Base-by-base conservation (phyloP, 1,139 yeast genomes). In the Wickerhamomyces sp. region DNA sequence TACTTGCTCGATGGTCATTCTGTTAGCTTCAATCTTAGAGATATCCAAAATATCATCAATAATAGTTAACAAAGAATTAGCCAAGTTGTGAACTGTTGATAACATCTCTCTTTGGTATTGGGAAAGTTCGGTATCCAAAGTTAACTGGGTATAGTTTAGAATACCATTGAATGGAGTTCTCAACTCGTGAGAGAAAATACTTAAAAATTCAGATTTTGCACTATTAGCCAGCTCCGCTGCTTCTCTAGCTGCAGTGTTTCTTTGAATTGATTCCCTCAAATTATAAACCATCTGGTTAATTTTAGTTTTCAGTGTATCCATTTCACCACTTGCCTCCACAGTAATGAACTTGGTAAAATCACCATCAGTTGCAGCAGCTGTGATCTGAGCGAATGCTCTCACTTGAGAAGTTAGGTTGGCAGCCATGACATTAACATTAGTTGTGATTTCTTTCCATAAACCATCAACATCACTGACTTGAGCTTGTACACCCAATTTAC, bases 351-450 rank as follows among this genome's bases (percentile, higher is more conserved):
- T 71, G 0, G 95, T 85, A 62, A 86, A 86, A 59, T 86, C 95
- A 59, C 95, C 95, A 64, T 86, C 95, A 2, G 95, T 85, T 7
- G 95, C 95, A 19, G 95, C 94, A 21, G 92, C 95, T 1, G 95
- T 87, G 56, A 86, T 86, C 59, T 86, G 95, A 29, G 94, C 95
- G 67, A 86, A 86, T 0, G 95, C 95, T 64, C 95, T 78, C 56
- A 86, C 95, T 65, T 86, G 95, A 1, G 94, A 81, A 0, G 95
- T 86, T 60, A 86, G 75, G 59, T 86, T 86, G 19, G 92, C 81
- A 40, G 95, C 95, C 95, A 86, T 86, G 28, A 92, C 85, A 61
- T 86, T 86, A 49, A 86, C 95, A 63, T 86, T 86, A 16, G 92
- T 83, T 15, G 94, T 86, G 55, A 86, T 86, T 59, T 85, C 94